phyloP scores from a whole-genome alignment of 441 rosid species.

The Croton laevigatus region DNA sequence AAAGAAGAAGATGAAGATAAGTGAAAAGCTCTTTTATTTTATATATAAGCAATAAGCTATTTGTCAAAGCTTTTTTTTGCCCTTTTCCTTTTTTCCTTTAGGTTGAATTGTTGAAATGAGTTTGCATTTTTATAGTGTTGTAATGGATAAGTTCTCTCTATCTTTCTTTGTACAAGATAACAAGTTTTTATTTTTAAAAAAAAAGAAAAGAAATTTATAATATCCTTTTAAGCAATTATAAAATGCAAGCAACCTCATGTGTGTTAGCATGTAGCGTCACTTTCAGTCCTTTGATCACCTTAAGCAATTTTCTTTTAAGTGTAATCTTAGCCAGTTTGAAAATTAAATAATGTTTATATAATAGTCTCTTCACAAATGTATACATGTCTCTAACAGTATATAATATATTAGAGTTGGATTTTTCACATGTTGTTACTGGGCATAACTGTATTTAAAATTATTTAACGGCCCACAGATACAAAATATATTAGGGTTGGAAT shows the following conservation, averaged over 20 bases:
- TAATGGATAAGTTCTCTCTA: constrained; percentile 33
- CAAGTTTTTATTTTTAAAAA: constrained; percentile 12
- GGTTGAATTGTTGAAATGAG: constrained; percentile 9
- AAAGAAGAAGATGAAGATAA: background rate
- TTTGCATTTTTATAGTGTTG: constrained; percentile 31
- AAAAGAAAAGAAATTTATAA: background rate
- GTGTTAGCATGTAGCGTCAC: background rate
- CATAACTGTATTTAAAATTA: too few species aligned
- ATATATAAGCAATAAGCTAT: background rate
- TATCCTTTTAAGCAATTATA: background rate
- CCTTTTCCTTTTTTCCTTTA: too few species aligned
- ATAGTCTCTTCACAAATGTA: too few species aligned
- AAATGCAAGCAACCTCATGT: constrained; percentile 8
- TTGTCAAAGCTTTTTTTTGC: background rate
- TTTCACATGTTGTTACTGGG: too few species aligned
- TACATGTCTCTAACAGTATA: too few species aligned
- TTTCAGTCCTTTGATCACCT: background rate
- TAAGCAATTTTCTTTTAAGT: background rate
- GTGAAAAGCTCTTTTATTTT: too few species aligned
- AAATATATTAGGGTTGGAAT: too few species aligned
- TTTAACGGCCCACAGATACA: too few species aligned
- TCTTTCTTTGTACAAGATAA: constrained; percentile 20
- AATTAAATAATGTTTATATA: too few species aligned
- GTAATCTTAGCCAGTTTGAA: too few species aligned
- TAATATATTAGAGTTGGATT: too few species aligned